Conservation (phyloP, 2,329 filamentous ascomycete genomes). For the Davidsoniella neocaledoniae region DNA sequence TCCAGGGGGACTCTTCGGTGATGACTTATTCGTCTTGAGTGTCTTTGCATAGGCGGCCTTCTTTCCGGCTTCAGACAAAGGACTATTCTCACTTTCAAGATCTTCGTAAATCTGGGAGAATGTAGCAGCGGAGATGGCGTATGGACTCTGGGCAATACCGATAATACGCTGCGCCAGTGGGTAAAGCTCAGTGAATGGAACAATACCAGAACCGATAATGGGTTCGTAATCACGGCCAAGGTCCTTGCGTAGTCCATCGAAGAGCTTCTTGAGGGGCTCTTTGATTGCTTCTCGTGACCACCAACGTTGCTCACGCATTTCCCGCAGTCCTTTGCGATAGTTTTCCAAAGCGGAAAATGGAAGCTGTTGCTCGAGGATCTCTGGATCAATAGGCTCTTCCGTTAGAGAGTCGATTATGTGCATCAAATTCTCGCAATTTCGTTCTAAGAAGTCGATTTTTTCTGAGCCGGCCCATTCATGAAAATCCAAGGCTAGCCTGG, state of each 20-base stretch:
- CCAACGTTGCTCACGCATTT: slow-evolving; percentile 8
- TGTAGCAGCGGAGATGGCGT: slow-evolving; percentile 3
- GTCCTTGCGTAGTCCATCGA: slow-evolving; percentile 7
- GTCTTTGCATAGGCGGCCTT: slow-evolving; percentile 4
- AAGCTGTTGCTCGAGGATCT: slow-evolving; percentile 17
- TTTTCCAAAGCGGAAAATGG: slow-evolving; percentile 8
- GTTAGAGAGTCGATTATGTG: slow-evolving; percentile 5
- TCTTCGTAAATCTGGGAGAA: slow-evolving; percentile 6
- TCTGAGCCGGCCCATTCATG: slow-evolving; percentile 11
- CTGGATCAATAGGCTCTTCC: slow-evolving; percentile 15
- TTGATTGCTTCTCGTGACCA: slow-evolving; percentile 12
- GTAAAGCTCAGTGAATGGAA: slow-evolving; percentile 12
- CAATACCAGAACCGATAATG: slow-evolving; percentile 19
- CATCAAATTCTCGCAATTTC: slow-evolving; percentile 10
- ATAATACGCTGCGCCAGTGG: slow-evolving; percentile 10
- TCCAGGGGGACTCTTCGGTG: not conserved
- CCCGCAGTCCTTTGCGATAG: slow-evolving; percentile 1
- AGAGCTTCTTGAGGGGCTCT: slow-evolving; percentile 11
- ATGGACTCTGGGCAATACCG: slow-evolving; percentile 6
- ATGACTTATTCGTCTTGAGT: not conserved
- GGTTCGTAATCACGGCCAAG: slow-evolving; percentile 11
- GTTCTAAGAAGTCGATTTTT: slow-evolving; percentile 10
- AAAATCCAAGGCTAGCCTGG: slow-evolving; percentile 9
- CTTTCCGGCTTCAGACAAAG: slow-evolving; percentile 10
- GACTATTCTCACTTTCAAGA: slow-evolving; percentile 1